These are phyloP conservation scores for Trichodelitschia bisporula DNA, from an alignment of 495 filamentous ascomycete species.

Conservation along the genomic window DNA sequence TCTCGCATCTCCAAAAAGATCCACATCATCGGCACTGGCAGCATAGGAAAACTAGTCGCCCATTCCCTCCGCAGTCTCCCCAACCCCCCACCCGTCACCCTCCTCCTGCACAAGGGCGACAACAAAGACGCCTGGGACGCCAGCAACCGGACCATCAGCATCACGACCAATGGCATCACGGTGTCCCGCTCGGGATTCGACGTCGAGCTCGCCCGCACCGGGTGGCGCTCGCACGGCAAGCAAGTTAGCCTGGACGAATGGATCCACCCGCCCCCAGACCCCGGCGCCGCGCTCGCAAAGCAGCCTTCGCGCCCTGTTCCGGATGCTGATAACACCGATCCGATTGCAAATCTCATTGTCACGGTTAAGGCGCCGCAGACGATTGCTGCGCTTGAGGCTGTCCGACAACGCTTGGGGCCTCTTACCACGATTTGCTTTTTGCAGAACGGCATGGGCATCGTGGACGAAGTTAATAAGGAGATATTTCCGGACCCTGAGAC, in stretches of 20 bases:
- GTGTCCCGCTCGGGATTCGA: conserved; percentile 23
- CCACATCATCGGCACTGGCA: conserved; percentile 33
- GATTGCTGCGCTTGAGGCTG: conserved; percentile 25
- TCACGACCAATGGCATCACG: conserved; percentile 14
- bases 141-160: conserved; percentile 12
- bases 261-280: neutral
- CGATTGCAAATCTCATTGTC: conserved; percentile 58
- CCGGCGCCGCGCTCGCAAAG: neutral
- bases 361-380: conserved; percentile 34
- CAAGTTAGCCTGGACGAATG: conserved; percentile 6
- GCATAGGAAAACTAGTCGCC: conserved; percentile 32
- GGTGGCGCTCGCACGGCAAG: no score
- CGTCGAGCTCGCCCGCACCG: conserved; percentile 21
- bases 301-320: neutral
- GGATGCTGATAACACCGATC: conserved; percentile 8
- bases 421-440: conserved; percentile 57
- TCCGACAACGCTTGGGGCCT: conserved; percentile 40
- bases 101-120: conserved; percentile 24
- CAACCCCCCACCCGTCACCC: conserved; percentile 32
- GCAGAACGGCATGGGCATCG: conserved; percentile 59
- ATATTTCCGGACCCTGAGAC: conserved; percentile 37
- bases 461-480: conserved; percentile 42
- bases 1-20: no score
- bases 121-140: conserved; percentile 16
- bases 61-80: conserved; percentile 29